Evolutionary conservation across 2,329 filamentous ascomycete genomes (phyloP).

Genomic region (Emmonsiellopsis sp.): DNA sequence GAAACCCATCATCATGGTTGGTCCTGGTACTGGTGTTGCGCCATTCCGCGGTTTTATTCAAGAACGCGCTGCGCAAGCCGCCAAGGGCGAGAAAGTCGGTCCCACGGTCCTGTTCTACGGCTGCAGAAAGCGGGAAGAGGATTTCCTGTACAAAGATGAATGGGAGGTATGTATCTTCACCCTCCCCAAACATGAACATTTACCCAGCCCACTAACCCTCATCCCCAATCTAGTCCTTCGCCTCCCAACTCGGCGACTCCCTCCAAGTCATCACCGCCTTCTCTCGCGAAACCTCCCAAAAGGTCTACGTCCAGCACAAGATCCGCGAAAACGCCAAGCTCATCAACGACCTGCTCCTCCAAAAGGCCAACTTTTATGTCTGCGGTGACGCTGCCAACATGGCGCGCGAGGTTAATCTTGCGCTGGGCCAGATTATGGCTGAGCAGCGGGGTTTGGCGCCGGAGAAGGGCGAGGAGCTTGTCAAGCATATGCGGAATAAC

Average conservation of each 20-base stretch:
- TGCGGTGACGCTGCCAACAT: constrained; percentile 97
- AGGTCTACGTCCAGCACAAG: constrained; percentile 94
- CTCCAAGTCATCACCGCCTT: constrained; percentile 91
- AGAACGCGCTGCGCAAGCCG: constrained; percentile 76
- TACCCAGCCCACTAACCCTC: background rate
- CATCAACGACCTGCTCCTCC: constrained; percentile 74
- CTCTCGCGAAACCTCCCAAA: constrained; percentile 76
- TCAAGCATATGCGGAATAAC: constrained; percentile 89
- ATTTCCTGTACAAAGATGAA: constrained; percentile 86
- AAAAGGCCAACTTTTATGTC: constrained; percentile 91
- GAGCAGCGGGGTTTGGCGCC: constrained; percentile 74
- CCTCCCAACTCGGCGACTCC: constrained; percentile 72
- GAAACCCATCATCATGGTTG: constrained; percentile 92
- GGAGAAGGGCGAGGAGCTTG: constrained; percentile 86
- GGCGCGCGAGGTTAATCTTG: constrained; percentile 84
- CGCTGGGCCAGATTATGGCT: constrained; percentile 78
- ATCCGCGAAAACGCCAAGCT: constrained; percentile 75
- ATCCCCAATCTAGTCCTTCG: constrained; percentile 43
- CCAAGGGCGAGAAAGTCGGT: constrained; percentile 72
- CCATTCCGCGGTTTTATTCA: constrained; percentile 95
- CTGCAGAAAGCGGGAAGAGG: constrained; percentile 77
- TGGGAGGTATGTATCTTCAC: constrained; percentile 64
- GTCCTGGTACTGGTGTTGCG: constrained; percentile 86
- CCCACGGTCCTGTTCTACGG: constrained; percentile 90
- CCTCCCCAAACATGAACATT: background rate